Evolutionary conservation across 192 early-diverging fungal genomes (phyloP), one percentile per base, ranked within the genome.

Genomic region (Ambispora gerdemannii): DNA sequence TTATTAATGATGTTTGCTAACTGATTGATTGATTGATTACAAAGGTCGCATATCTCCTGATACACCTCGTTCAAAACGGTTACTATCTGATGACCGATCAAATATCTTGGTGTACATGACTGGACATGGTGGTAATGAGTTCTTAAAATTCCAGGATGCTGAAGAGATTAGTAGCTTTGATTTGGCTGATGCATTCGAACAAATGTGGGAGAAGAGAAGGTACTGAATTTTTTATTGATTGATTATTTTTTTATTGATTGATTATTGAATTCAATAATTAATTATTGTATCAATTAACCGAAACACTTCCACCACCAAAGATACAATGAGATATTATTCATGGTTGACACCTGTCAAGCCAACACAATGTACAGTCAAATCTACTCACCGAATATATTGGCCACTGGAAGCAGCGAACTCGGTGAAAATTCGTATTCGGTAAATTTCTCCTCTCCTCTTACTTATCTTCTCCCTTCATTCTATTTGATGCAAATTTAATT

Each of bases 291-390:
- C 20, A 24, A 24, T 63, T 34, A 63, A 38, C 19, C 3, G 0
- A 25, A 27, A 55, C 20, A 34, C n/a, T 50, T 4, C 13, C 3
- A 63, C 24, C 25, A 24, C 4, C n/a, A n/a, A 63, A 75, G 73
- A 74, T 99, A 99, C 78, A 88, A 95, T 75, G 97, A 99, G 82
- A 90, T 99, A n/a, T 83, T 99, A 68, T 98, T 99, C 77, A 91
- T 99, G 84, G 92, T 95, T 58, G 97, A 99, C 74, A 99, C 97
- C 0, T 99, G 97, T 68, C 97, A 99, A 78, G 97, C 97, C 4
- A 95, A 94, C 68, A 94, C 95, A 8, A 94, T 99, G 93, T 99
- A 91, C 67, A 87, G 86, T 74, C 88, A 91, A 72, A 91, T 99
- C 56, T 88, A 93, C 56, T 93, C 95, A 19, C 95, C 95, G 10